Percentiles rank a stretch among this genome's conserved stretches.
These are phyloP conservation scores for Penicillium sp. DNA, from an alignment of 2,329 filamentous ascomycete species.

Conservation along the genomic window DNA sequence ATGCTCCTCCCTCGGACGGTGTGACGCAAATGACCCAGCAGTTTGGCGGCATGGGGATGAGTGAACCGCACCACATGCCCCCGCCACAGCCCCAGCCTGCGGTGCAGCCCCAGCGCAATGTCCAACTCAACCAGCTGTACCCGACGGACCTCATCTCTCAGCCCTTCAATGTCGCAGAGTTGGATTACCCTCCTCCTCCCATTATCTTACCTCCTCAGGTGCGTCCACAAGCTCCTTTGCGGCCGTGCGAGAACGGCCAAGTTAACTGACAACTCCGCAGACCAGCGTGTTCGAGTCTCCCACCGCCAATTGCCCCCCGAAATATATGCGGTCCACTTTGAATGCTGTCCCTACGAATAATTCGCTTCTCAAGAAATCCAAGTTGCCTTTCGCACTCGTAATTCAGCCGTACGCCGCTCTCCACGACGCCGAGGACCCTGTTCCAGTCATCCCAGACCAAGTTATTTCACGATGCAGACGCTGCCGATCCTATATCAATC, in stretches of 20 bases:
- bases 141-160: conserved; percentile 89
- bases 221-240: conserved; percentile 44
- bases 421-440: conserved; percentile 86
- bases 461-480: conserved; percentile 95
- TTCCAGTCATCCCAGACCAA: conserved; percentile 93
- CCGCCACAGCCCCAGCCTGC: conserved; percentile 45
- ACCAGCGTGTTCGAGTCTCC: conserved; percentile 89
- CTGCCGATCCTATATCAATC: conserved; percentile 97
- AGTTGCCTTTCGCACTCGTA: conserved; percentile 89
- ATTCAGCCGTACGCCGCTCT: conserved; percentile 94
- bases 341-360: conserved; percentile 93
- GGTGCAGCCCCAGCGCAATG: conserved; percentile 52
- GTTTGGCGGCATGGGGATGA: conserved; percentile 77
- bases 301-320: conserved; percentile 85
- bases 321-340: conserved; percentile 92
- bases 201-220: conserved; percentile 92
- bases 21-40: conserved; percentile 76
- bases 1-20: conserved; percentile 59
- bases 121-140: conserved; percentile 80
- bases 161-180: conserved; percentile 89
- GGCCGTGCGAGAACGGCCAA: not conserved
- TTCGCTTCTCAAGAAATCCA: conserved; percentile 93
- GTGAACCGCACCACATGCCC: conserved; percentile 56
- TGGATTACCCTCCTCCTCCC: conserved; percentile 87
- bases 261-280: conserved; percentile 55